These are phyloP conservation scores for Pseudogymnoascus sp. DNA, from an alignment of 2,329 filamentous ascomycete species.

Conservation along the genomic window DNA sequence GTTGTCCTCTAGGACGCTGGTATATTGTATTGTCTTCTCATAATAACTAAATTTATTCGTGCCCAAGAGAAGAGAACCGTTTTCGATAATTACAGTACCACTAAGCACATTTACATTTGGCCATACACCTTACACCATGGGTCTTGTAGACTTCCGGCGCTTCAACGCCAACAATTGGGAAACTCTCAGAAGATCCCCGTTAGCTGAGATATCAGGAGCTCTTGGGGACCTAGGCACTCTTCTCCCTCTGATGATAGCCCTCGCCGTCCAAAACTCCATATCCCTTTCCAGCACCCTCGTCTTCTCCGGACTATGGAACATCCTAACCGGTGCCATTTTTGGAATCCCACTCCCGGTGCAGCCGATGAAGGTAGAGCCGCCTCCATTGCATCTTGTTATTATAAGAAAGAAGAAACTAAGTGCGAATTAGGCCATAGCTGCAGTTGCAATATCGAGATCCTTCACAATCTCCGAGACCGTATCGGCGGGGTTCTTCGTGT, in stretches of 20 bases:
- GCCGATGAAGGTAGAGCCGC: conserved; percentile 55
- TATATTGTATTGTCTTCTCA: background rate
- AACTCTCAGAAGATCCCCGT: conserved; percentile 45
- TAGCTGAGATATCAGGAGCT: conserved; percentile 78
- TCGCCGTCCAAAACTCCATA: conserved; percentile 70
- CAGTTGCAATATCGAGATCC: conserved; percentile 67
- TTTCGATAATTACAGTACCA: background rate
- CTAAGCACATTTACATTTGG: background rate
- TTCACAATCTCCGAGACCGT: conserved; percentile 63
- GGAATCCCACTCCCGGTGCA: conserved; percentile 88
- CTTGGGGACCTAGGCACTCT: conserved; percentile 85
- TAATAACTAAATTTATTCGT: background rate
- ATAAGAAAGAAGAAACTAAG: conserved; percentile 9
- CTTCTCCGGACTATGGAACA: conserved; percentile 81
- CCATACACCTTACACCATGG: conserved; percentile 14
- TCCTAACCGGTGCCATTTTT: conserved; percentile 71
- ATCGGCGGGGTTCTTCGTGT: conserved; percentile 77
- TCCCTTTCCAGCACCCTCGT: conserved; percentile 76
- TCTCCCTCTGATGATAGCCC: conserved; percentile 78
- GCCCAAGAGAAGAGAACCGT: background rate
- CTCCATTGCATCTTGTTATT: background rate
- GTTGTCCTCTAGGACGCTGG: background rate
- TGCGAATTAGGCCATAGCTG: conserved; percentile 69
- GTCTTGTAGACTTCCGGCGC: conserved; percentile 18
- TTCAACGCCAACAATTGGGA: conserved; percentile 40